Base-by-base conservation (phyloP, 1,284 basidiomycete genomes). In the Peniophora sp. region DNA sequence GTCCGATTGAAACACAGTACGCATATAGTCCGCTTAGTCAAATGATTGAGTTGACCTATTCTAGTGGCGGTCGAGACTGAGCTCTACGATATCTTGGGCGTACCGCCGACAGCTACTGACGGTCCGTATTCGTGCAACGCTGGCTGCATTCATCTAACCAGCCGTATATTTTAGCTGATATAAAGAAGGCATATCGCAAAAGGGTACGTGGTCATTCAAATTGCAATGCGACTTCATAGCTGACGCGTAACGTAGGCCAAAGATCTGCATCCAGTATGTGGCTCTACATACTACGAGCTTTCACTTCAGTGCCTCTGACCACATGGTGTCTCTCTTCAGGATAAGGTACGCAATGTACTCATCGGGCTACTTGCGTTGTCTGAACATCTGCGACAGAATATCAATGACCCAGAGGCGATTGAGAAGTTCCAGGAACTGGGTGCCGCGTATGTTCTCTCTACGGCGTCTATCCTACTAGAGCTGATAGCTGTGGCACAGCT, bases 131-230 rank as follows among this genome's bases (percentile, higher is more conserved):
- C 45, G 17, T 22, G 22, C 32, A 50, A 27, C 44, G 20, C 41
- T 48, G n/a, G 44, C 34, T n/a, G 32, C 17, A 12, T 38, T 22
- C 39, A 49, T n/a, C 20, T 46, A 45, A 50, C 48, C 59, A 48
- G 62, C 43, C 14, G 36, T 3, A 6, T 3, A 12, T 47, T 41
- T 25, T 53, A 89, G 89, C 72, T 57, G 91, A 96, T 58, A 91
- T 97, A 63, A 95, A 94, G 70, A 90, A 89, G 64, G 93, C 92
- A 5, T 97, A 97, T 65, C 85, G 88, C 64, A 88, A 81, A 72
- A 93, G 92, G 83, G 90, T 88, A 61, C 50, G 59, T 59, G 34
- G 44, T 51, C 41, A 48, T 53, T 49, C 49, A 10, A 47, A 22
- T 49, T n/a, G n/a, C n/a, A n/a, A 50, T 47, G 44, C 17, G 27